A percentile compares a stretch with the other conserved stretches of the same genome.
Conservation (phyloP, 1,284 basidiomycete genomes). For the Acaromyces ingoldii region DNA sequence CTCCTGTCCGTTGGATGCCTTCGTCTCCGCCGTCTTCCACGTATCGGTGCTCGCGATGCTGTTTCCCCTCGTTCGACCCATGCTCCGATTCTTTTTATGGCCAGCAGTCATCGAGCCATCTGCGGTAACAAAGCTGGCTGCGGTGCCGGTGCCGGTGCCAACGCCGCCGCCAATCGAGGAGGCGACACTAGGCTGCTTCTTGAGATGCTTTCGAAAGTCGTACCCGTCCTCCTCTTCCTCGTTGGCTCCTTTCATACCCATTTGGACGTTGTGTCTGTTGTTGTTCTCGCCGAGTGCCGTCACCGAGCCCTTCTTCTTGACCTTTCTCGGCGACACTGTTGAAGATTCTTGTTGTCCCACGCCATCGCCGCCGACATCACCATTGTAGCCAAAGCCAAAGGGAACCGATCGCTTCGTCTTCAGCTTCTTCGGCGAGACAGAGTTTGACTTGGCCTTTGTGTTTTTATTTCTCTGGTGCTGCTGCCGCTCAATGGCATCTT, state of each 20-base stretch:
- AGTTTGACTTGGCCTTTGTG: no score
- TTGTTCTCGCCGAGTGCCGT: neutral
- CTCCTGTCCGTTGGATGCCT: slow-evolving; percentile 1
- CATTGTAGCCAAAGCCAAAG: no score
- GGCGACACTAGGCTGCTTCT: neutral
- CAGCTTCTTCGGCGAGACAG: no score
- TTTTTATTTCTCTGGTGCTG: no score
- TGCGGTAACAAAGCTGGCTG: slow-evolving; percentile 3
- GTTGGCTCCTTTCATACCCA: no score
- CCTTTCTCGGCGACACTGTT: no score
- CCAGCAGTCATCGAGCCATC: slow-evolving; percentile 9
- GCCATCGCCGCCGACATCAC: no score
- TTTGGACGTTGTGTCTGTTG: neutral
- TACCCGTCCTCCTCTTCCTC: neutral
- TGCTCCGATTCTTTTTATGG: neutral
- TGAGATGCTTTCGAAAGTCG: neutral
- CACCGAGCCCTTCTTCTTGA: neutral
- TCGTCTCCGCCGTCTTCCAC: slow-evolving; percentile 3
- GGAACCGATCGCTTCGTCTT: no score
- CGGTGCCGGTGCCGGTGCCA: no score
- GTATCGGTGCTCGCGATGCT: slow-evolving; percentile 4
- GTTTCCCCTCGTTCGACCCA: neutral
- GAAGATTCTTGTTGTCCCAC: no score
- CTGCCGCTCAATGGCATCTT: no score
- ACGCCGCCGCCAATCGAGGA: neutral